Base-by-base conservation (phyloP, 192 early-diverging fungal species). In the Hyaloraphidium curvatum region DNA sequence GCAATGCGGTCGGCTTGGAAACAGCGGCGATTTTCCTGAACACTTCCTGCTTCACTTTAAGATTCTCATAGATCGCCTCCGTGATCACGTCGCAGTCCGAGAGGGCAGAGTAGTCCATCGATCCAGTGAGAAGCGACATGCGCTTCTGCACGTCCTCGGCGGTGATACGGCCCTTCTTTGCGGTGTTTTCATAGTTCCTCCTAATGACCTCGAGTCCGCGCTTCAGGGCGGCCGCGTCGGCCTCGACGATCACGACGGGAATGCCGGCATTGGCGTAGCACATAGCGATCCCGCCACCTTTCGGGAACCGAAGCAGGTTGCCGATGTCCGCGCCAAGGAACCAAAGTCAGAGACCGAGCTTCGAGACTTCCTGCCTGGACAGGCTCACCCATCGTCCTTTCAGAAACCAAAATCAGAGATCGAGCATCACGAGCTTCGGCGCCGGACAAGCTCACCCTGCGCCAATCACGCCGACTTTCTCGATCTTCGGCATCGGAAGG, bases 31-130 rank as follows among this genome's bases (percentile, higher is more conserved):
- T 14, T 25, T 48, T 48, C 23, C 19, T 11, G 43, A 48, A 48
- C 7, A 48, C 43, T 48, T 48, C 43, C 19, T 48, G 14, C 43
- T 48, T 48, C 43, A 48, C 43, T 25, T 48, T 25, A 5, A 48
- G 14, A 25, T 19, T 48, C 43, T 48, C 43, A 25, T 48, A 48
- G 7, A 48, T 25, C 7, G 43, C 43, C 43, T 48, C 43, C 17
- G 25, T 48, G 23, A 48, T 19, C 43, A 48, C 7, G 25, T 48
- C 43, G 23, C 5, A 5, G 43, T 48, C 43, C 19, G 7, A 14
- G 4, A 48, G 19, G 25, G 14, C 43, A 4, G 43, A 14, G 25
- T 48, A 48, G 11, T 48, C 19, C 7, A 19, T 11, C 7, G 43
- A 22, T 5, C 43, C 43, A 25, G 43, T 22, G 5, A 48, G 5